Percentiles rank a stretch among this genome's conserved stretches.
Evolutionary conservation across 208 protist species (phyloP).

Genomic region (Trypanosoma theileri): DNA sequence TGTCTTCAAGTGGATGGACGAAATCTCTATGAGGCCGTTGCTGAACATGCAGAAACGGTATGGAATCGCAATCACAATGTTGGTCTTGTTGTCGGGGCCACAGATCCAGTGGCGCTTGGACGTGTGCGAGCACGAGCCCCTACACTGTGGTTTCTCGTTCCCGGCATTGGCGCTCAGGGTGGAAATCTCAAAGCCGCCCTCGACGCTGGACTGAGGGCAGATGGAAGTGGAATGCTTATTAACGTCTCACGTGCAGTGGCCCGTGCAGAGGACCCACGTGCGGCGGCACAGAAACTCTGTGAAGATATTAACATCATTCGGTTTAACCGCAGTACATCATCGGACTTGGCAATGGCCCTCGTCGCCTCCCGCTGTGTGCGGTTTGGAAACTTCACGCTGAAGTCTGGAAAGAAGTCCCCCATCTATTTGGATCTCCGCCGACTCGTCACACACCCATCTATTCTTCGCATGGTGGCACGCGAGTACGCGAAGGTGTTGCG

Average conservation of each 20-base stretch:
- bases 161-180: slow-evolving; percentile 84
- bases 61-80: slow-evolving; percentile 84
- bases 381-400: slow-evolving; percentile 95
- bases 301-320: slow-evolving; percentile 81
- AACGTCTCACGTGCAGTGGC: slow-evolving; percentile 86
- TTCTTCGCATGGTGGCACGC: slow-evolving; percentile 78
- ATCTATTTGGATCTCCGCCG: slow-evolving; percentile 96
- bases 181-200: slow-evolving; percentile 75
- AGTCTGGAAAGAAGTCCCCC: slow-evolving; percentile 93
- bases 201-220: slow-evolving; percentile 68
- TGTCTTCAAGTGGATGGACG: slow-evolving; percentile 54
- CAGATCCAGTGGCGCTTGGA: slow-evolving; percentile 73
- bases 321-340: slow-evolving; percentile 39
- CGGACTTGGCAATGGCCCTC: slow-evolving; percentile 65
- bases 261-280: slow-evolving; percentile 60
- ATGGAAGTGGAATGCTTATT: slow-evolving; percentile 80
- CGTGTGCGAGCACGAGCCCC: slow-evolving; percentile 75
- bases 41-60: slow-evolving; percentile 62
- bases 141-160: slow-evolving; percentile 86
- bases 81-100: slow-evolving; percentile 85
- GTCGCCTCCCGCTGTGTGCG: slow-evolving; percentile 86
- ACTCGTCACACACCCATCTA: slow-evolving; percentile 83
- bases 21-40: slow-evolving; percentile 79
- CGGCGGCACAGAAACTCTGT: slow-evolving; percentile 64
- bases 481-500: slow-evolving; percentile 75